These are phyloP conservation scores for Aegle marmelos DNA, from an alignment of 345 rosid species.

Conservation along the genomic window DNA sequence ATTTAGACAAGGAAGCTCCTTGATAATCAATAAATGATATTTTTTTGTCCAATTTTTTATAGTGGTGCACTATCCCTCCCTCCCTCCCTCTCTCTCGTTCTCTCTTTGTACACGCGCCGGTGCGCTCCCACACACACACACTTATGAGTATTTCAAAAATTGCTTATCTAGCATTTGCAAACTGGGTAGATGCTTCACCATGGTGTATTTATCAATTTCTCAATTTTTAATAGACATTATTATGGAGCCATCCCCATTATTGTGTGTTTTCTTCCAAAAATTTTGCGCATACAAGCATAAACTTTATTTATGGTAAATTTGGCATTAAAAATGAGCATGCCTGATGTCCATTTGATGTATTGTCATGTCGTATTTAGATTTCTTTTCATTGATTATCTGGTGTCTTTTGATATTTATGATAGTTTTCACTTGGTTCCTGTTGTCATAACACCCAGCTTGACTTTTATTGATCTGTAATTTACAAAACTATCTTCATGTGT, in stretches of 20 bases:
- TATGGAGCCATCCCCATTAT: no score
- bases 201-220: no score
- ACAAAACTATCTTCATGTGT: constrained; percentile 47
- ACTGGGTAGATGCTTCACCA: background rate
- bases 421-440: background rate
- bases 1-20: background rate
- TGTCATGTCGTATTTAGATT: background rate
- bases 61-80: background rate
- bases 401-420: background rate
- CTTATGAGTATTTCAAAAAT: background rate
- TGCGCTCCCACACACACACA: background rate
- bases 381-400: background rate
- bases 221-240: no score
- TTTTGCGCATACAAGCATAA: background rate
- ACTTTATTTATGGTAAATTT: background rate
- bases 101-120: no score
- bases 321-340: background rate
- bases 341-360: background rate
- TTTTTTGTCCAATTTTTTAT: no score
- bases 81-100: no score
- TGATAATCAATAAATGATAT: background rate
- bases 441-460: background rate
- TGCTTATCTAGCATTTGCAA: background rate
- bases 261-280: no score
- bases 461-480: background rate